phyloP scores from a whole-genome alignment of 1,139 yeast species.

The Debaryomyces nepalensis region DNA sequence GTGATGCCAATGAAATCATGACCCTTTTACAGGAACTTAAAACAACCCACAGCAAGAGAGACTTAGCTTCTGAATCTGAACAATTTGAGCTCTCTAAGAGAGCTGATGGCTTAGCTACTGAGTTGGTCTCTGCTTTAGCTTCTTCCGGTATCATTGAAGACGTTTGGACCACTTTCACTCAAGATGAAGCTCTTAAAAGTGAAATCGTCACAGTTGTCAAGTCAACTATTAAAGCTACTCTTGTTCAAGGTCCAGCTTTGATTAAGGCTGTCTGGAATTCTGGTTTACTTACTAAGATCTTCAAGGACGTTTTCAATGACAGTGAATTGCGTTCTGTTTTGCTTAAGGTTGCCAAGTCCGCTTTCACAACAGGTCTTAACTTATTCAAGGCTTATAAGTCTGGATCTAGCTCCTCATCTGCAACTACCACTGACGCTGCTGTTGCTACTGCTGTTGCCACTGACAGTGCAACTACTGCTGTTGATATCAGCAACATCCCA shows the following conservation, averaged over 20 bases:
- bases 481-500: conserved; percentile 12
- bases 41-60: conserved; percentile 41
- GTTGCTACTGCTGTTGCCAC: conserved; percentile 20
- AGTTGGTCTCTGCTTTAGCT: conserved; percentile 44
- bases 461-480: conserved; percentile 8
- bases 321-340: conserved; percentile 40
- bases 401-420: conserved; percentile 21
- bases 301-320: conserved; percentile 40
- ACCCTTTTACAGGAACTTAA: conserved; percentile 41
- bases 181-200: conserved; percentile 32
- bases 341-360: conserved; percentile 39
- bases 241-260: conserved; percentile 50
- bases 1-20: conserved; percentile 41
- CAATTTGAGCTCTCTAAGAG: conserved; percentile 39
- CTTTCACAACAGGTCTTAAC: conserved; percentile 39
- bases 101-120: conserved; percentile 42
- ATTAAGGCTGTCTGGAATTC: conserved; percentile 50
- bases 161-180: conserved; percentile 43
- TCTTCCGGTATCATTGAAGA: conserved; percentile 47
- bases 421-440: conserved; percentile 25
- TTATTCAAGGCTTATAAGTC: conserved; percentile 30
- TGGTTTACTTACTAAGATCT: conserved; percentile 43
- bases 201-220: conserved; percentile 35
- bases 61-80: conserved; percentile 32
- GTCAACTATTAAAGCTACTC: conserved; percentile 39